Percentiles rank a stretch among this genome's conserved stretches.
phyloP scores from a whole-genome alignment of 805 yeast species.

The Monosporozyma aquatica region DNA sequence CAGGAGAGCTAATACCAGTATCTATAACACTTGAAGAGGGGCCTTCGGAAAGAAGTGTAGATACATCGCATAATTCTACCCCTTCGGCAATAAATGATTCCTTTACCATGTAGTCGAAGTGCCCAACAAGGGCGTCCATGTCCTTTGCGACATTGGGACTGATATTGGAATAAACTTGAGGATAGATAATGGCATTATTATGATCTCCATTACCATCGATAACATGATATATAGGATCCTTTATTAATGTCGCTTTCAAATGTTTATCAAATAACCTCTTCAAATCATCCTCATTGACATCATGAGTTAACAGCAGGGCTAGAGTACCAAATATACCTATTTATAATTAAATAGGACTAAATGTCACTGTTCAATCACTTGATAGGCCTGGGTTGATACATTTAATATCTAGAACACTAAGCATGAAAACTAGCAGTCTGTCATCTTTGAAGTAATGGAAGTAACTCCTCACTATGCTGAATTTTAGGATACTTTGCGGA shows the following conservation, averaged over 20 bases:
- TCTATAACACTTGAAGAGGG: neutral
- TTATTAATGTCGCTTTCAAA: constrained; percentile 23
- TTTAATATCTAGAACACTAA: no score
- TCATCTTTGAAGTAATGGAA: no score
- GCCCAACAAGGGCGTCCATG: constrained; percentile 34
- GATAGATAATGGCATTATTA: constrained; percentile 18
- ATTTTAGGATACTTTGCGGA: no score
- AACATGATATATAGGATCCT: constrained; percentile 17
- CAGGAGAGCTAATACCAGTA: neutral
- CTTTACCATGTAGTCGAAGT: constrained; percentile 19
- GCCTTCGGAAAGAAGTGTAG: constrained; percentile 6
- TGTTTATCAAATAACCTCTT: constrained; percentile 29
- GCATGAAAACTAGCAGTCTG: no score
- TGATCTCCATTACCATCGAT: constrained; percentile 1
- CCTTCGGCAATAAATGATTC: constrained; percentile 21
- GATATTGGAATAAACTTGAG: constrained; percentile 29
- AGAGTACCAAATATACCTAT: no score
- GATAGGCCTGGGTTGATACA: no score
- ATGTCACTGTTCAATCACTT: no score
- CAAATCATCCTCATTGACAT: constrained; percentile 41
- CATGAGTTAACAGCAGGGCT: constrained; percentile 44
- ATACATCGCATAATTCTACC: constrained; percentile 17
- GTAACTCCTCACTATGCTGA: no score
- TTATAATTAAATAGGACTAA: no score
- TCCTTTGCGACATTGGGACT: constrained; percentile 36